These are phyloP conservation scores for Cymbidium sinense DNA, from an alignment of 106 monocot genomes.

Conservation along the genomic window DNA sequence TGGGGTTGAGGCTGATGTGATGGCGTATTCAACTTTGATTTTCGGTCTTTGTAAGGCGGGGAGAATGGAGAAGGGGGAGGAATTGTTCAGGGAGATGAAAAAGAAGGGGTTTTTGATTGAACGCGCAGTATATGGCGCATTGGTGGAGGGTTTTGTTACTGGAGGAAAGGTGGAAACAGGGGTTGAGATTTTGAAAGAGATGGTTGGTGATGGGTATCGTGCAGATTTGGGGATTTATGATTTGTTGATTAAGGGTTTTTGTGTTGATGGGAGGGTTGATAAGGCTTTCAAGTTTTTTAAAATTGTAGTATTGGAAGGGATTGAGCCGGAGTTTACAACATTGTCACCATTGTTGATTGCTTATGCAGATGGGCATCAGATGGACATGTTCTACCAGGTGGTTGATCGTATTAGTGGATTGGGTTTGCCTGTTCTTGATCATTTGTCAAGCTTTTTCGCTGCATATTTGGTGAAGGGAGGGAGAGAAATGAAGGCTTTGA, in stretches of 20 bases:
- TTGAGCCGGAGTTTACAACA: constrained; percentile 41
- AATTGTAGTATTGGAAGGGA: constrained; percentile 48
- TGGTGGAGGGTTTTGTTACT: constrained; percentile 63
- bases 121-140: constrained; percentile 43
- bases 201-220: constrained; percentile 67
- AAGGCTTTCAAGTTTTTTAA: constrained; percentile 62
- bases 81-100: constrained; percentile 69
- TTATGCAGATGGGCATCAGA: constrained; percentile 40
- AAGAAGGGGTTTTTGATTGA: constrained; percentile 57
- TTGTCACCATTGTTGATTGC: constrained; percentile 49
- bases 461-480: constrained; percentile 36
- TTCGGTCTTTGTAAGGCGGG: constrained; percentile 51
- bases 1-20: constrained; percentile 46
- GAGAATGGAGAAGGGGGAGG: constrained; percentile 31
- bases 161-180: constrained; percentile 41
- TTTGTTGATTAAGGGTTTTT: constrained; percentile 66
- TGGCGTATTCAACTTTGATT: constrained; percentile 73
- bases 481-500: constrained; percentile 40
- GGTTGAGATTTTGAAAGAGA: constrained; percentile 65
- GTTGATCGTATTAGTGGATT: constrained; percentile 30
- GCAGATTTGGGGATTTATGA: constrained; percentile 68
- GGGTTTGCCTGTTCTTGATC: constrained; percentile 45
- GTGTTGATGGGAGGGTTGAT: constrained; percentile 41
- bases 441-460: constrained; percentile 49
- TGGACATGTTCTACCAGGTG: constrained; percentile 44